Percentiles rank a stretch among this genome's conserved stretches.
Conservation (phyloP, 2,329 filamentous ascomycete species). For the Fusarium sp. region DNA sequence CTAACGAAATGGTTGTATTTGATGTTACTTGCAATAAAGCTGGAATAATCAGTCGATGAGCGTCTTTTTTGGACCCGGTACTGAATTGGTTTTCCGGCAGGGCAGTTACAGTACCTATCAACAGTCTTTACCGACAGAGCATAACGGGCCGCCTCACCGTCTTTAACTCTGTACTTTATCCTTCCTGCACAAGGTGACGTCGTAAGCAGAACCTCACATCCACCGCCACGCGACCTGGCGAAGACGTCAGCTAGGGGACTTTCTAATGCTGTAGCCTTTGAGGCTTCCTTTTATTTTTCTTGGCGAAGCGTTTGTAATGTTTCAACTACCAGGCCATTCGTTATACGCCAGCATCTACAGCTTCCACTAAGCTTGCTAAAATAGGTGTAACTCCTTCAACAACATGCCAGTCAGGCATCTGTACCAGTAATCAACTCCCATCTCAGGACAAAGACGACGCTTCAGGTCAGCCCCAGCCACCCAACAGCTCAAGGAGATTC, state of each 20-base stretch:
- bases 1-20: conserved; percentile 3
- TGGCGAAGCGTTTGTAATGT: conserved; percentile 20
- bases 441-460: conserved; percentile 8
- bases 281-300: conserved; percentile 46
- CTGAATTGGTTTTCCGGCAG: neutral
- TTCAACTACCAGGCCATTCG: conserved; percentile 2
- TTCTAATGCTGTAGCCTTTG: conserved; percentile 47
- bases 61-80: neutral
- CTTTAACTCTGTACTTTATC: conserved; percentile 28
- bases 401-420: conserved; percentile 31
- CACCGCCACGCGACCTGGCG: conserved; percentile 41
- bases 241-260: conserved; percentile 45
- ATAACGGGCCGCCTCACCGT: conserved; percentile 31
- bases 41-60: too few species aligned
- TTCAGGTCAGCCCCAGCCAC: conserved; percentile 36
- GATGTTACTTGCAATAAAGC: conserved; percentile 4
- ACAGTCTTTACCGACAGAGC: conserved; percentile 1
- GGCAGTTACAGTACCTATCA: neutral
- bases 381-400: neutral
- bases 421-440: conserved; percentile 2
- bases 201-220: conserved; percentile 45
- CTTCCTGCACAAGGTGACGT: conserved; percentile 41
- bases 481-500: conserved; percentile 5
- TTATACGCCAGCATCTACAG: neutral
- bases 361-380: conserved; percentile 1